These are phyloP conservation scores for Aspergillus sp. DNA, from an alignment of 2,329 filamentous ascomycete species.

Conservation along the genomic window DNA sequence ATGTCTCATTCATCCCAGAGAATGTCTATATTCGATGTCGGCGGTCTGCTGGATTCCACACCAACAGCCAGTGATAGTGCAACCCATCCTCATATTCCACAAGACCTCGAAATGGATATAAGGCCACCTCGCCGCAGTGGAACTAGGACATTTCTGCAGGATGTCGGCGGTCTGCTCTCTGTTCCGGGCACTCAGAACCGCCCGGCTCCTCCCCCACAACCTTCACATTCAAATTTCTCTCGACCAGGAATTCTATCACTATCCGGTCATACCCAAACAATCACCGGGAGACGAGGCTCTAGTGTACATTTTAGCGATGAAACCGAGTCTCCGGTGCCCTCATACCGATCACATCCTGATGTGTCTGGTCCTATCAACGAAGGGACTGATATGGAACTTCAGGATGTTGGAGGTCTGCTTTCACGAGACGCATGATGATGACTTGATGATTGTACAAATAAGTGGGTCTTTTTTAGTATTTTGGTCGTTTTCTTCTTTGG, in stretches of 20 bases:
- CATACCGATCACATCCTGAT: slow-evolving; percentile 16
- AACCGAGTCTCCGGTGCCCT: slow-evolving; percentile 10
- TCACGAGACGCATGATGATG: slow-evolving; percentile 6
- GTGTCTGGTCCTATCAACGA: slow-evolving; percentile 10
- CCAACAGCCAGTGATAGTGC: background rate
- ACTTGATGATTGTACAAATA: slow-evolving; percentile 1
- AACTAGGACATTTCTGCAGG: no score
- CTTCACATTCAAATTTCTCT: no score
- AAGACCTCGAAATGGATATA: background rate
- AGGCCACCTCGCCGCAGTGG: no score
- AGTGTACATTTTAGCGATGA: slow-evolving; percentile 11
- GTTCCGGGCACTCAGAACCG: no score
- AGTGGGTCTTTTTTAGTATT: background rate
- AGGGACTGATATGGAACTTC: slow-evolving; percentile 28
- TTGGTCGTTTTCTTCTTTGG: slow-evolving; percentile 1
- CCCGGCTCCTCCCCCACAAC: no score
- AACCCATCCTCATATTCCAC: slow-evolving; percentile 3
- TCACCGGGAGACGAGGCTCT: slow-evolving; percentile 7
- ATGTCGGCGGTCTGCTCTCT: no score
- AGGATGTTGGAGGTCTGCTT: slow-evolving; percentile 42
- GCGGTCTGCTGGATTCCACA: slow-evolving; percentile 62
- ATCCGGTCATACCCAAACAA: slow-evolving; percentile 5
- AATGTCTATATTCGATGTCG: slow-evolving; percentile 82
- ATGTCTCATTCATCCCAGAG: slow-evolving; percentile 47
- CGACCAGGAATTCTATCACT: slow-evolving; percentile 2